Percentiles rank a stretch among this genome's conserved stretches.
Conservation (phyloP, 2,329 filamentous ascomycete species). For the Penicillium sclerotiorum region DNA sequence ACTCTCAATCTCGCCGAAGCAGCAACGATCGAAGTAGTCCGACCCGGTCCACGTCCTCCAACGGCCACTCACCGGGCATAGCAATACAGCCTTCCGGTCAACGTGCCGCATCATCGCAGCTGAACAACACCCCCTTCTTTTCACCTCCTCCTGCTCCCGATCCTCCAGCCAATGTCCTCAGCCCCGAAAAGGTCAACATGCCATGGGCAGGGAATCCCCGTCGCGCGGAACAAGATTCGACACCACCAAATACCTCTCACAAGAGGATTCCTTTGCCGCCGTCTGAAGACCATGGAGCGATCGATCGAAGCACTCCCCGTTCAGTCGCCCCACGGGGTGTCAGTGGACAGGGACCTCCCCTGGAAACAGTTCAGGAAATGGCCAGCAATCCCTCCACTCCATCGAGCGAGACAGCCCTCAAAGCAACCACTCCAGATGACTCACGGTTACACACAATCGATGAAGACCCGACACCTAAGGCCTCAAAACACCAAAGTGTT, state of each 20-base stretch:
- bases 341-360: constrained; percentile 61
- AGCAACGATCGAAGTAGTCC: constrained; percentile 67
- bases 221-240: constrained; percentile 33
- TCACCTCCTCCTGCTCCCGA: constrained; percentile 61
- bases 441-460: constrained; percentile 39
- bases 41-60: constrained; percentile 49
- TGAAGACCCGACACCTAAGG: constrained; percentile 42
- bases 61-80: constrained; percentile 41
- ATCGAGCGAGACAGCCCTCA: constrained; percentile 45
- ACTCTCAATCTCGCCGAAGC: constrained; percentile 64
- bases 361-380: constrained; percentile 88
- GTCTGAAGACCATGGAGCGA: constrained; percentile 32
- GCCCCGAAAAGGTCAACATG: constrained; percentile 64
- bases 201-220: constrained; percentile 34
- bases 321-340: constrained; percentile 59
- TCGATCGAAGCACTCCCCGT: constrained; percentile 46
- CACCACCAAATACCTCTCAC: constrained; percentile 40
- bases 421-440: constrained; percentile 42
- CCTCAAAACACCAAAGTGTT: constrained; percentile 46
- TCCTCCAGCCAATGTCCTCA: constrained; percentile 61
- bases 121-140: constrained; percentile 67
- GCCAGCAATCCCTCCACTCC: constrained; percentile 77
- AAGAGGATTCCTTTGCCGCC: constrained; percentile 32
- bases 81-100: constrained; percentile 58
- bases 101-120: constrained; percentile 68